Conservation (phyloP, 345 rosid genomes). For the Mercurialis annua region DNA sequence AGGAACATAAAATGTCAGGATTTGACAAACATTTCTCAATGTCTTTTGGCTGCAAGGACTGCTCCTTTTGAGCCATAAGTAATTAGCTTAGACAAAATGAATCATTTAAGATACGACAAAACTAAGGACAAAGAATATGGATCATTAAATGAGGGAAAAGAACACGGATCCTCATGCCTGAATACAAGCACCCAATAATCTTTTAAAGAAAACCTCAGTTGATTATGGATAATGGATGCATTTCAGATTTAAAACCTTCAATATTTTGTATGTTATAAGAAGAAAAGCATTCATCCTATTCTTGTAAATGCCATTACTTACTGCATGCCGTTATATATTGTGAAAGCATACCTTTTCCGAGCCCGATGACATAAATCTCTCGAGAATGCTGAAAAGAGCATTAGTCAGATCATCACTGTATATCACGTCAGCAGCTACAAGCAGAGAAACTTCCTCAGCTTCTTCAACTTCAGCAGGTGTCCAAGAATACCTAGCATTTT, state of each 20-base stretch:
- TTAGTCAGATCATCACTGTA: conserved; percentile 61
- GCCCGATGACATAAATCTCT: conserved; percentile 47
- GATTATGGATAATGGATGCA: conserved; percentile 6
- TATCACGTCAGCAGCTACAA: conserved; percentile 68
- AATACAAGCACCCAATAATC: not conserved
- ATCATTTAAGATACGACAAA: not conserved
- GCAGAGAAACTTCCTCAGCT: conserved; percentile 44
- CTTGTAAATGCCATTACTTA: not conserved
- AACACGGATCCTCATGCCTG: not conserved
- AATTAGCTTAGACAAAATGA: not conserved
- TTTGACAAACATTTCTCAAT: not conserved
- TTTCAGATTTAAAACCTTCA: not conserved
- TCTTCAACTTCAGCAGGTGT: conserved; percentile 46
- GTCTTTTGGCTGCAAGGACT: not conserved
- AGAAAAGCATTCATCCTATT: not conserved
- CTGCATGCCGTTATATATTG: not conserved
- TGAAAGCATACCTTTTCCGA: conserved; percentile 34
- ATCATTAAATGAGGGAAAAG: not conserved
- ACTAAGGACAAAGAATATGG: too few relatives aligned
- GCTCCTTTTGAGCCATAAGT: not conserved
- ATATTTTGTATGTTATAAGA: not conserved
- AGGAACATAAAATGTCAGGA: not conserved
- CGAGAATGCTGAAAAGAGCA: conserved; percentile 43
- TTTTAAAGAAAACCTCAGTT: not conserved
- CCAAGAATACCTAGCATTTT: conserved; percentile 44